Evolutionary conservation across 805 yeast species (phyloP), one percentile per base, ranked within the genome.

Genomic region (Nakazawaea pomicola): DNA sequence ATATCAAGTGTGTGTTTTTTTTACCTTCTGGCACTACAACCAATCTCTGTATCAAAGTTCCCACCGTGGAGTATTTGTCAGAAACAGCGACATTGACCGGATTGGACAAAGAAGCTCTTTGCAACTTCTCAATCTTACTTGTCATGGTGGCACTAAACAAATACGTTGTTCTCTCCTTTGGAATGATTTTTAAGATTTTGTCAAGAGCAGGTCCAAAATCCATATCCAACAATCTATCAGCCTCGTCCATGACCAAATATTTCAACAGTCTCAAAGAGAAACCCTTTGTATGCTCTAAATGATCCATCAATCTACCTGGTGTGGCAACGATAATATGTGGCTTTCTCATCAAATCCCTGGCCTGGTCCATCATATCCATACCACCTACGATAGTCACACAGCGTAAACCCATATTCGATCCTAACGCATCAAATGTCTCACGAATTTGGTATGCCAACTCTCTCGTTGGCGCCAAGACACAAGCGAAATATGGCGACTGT

Each of bases 291-390:
- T 85, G 78, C 55, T 90, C 95, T 55, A 91, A 67, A 67, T 91
- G 99, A 61, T 91, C 99, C 76, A 91, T 79, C 45, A 90, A 67
- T 60, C 96, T 72, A 30, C 74, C 74, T 0, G 99, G 98, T 0
- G 99, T 93, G 16, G 98, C 98, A 46, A 91, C 95, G 42, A 91
- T 75, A 34, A 91, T 76, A 57, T 91, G 99, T 3, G 99, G 99
- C 54, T 87, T 89, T 51, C 93, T 76, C 83, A 87, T 84, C 53
- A 91, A 70, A 49, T 93, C 96, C 46, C 95, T 74, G 0, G 97
- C 93, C 63, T 91, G 99, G 51, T 89, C 95, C 93, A 93, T 88
- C 85, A 86, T 84, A 58, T 88, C 96, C 91, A 93, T 90, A 47
- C 99, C 99, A 52, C 99, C 99, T 28, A 93, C 96, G 48, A 91